Conservation (phyloP, 2,329 filamentous ascomycete genomes). For the Chalara sp. region DNA sequence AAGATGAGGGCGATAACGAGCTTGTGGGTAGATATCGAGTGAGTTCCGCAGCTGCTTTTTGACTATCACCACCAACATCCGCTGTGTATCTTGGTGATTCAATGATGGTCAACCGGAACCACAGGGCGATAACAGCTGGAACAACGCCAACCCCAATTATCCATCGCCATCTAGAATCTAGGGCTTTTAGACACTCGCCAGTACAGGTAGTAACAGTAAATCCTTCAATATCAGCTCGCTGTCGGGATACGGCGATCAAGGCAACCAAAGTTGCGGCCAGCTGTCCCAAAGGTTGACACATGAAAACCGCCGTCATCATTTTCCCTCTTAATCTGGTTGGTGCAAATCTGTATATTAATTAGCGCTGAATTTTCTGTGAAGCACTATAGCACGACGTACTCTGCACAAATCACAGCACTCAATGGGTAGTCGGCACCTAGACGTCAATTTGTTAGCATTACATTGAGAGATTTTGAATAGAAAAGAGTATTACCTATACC, state of each 20-base stretch:
- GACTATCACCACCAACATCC: conserved; percentile 67
- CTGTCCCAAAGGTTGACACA: conserved; percentile 81
- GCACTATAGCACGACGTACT: conserved; percentile 32
- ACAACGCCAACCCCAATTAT: conserved; percentile 75
- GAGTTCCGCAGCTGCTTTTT: conserved; percentile 69
- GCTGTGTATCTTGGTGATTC: conserved; percentile 82
- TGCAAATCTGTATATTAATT: conserved; percentile 50
- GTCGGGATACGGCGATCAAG: conserved; percentile 59
- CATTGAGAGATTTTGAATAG: too few species aligned
- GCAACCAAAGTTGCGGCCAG: conserved; percentile 64
- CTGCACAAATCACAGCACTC: conserved; percentile 65
- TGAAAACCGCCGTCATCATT: conserved; percentile 80
- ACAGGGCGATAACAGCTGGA: conserved; percentile 72
- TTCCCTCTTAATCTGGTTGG: conserved; percentile 75
- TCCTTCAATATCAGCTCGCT: conserved; percentile 44
- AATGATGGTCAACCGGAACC: conserved; percentile 79
- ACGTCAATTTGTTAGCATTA: too few species aligned
- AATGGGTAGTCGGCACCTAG: conserved; percentile 70
- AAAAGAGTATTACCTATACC: conserved; percentile 45
- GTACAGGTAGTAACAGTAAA: conserved; percentile 46
- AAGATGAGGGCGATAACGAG: conserved; percentile 31
- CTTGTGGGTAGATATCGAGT: conserved; percentile 59
- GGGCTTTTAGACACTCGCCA: conserved; percentile 57
- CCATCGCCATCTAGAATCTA: conserved; percentile 77
- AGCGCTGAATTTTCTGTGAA: background rate